Conservation (phyloP, 2,329 filamentous ascomycete genomes). For the Teratosphaeria gauchensis region DNA sequence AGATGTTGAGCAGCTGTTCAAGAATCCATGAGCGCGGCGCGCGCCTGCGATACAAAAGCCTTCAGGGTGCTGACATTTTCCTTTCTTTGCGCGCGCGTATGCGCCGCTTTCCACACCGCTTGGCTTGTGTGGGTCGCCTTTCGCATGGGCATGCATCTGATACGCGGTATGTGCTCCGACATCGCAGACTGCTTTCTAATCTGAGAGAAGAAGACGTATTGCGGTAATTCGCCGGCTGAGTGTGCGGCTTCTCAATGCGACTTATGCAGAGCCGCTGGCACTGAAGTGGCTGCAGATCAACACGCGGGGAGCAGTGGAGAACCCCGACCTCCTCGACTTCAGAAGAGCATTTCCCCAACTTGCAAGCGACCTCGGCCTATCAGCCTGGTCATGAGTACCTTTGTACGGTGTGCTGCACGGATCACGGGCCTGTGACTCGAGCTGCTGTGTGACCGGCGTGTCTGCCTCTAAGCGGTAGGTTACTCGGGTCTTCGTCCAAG, state of each 20-base stretch:
- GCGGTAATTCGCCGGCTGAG: no score
- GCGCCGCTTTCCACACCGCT: neutral
- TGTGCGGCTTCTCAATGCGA: no score
- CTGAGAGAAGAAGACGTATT: no score
- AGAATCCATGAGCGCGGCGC: constrained; percentile 3
- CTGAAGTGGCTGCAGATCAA: neutral
- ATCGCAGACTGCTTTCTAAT: neutral
- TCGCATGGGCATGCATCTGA: neutral
- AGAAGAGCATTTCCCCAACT: neutral
- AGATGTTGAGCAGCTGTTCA: constrained; percentile 6
- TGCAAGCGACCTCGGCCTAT: neutral
- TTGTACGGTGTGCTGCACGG: neutral
- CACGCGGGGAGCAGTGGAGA: neutral
- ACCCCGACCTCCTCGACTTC: neutral
- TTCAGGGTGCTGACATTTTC: neutral
- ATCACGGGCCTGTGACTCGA: no score
- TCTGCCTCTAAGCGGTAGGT: neutral
- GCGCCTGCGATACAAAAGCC: neutral
- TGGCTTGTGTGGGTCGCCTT: neutral
- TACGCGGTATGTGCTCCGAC: neutral
- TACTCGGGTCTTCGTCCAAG: neutral
- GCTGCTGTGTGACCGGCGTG: neutral
- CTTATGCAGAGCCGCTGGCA: no score
- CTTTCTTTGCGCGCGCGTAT: neutral
- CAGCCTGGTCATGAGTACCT: neutral